Percentiles rank a stretch among this genome's conserved stretches.
phyloP scores from a whole-genome alignment of 2,329 filamentous ascomycete genomes.

The Chrysoporthe puriensis region DNA sequence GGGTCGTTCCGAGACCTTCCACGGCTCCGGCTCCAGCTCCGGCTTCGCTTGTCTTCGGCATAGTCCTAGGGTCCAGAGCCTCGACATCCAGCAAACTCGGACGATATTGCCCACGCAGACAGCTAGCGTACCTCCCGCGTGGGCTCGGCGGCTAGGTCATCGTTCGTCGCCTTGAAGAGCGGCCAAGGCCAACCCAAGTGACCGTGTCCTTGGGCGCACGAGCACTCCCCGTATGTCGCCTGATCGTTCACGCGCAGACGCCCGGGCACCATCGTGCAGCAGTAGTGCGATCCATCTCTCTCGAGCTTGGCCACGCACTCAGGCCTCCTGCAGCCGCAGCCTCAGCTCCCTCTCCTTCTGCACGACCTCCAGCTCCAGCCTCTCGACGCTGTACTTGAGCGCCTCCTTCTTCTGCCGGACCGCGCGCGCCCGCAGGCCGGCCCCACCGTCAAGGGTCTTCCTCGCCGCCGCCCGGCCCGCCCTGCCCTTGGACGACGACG shows the following conservation, averaged over 20 bases:
- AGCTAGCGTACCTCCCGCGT: neutral
- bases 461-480: constrained; percentile 24
- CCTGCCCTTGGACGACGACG: constrained; percentile 31
- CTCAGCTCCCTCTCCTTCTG: constrained; percentile 69
- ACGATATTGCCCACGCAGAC: neutral
- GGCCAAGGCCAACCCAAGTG: neutral
- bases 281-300: neutral
- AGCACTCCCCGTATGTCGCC: neutral
- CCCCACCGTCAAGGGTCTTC: constrained; percentile 55
- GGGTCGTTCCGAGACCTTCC: neutral
- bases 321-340: constrained; percentile 49
- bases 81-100: neutral
- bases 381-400: constrained; percentile 82
- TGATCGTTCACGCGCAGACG: too few relatives aligned
- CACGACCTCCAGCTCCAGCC: constrained; percentile 82
- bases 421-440: constrained; percentile 58
- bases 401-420: constrained; percentile 82
- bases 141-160: neutral
- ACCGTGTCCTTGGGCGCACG: neutral
- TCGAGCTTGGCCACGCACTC: constrained; percentile 8
- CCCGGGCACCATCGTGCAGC: neutral
- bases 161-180: neutral
- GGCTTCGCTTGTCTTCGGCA: neutral
- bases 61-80: neutral
- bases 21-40: neutral